These are phyloP conservation scores for Pythium sukuiense DNA, from an alignment of 352 stramenopile genomes.

Conservation along the genomic window DNA sequence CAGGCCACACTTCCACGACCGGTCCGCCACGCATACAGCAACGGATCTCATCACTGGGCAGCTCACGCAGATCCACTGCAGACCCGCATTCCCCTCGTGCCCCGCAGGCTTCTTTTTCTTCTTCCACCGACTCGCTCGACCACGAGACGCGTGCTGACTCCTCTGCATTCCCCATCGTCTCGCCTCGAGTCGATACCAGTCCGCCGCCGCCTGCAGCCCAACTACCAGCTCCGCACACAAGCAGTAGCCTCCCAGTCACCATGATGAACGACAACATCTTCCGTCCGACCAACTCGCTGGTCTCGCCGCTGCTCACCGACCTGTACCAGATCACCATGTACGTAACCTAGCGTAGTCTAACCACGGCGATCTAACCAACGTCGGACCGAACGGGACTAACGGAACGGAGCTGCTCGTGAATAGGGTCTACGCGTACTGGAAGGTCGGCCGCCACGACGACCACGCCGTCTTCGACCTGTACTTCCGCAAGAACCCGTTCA, in stretches of 20 bases:
- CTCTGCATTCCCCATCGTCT: slow-evolving; percentile 8
- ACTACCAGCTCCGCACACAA: not conserved
- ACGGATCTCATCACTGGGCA: slow-evolving; percentile 16
- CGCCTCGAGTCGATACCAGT: slow-evolving; percentile 10
- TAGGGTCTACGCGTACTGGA: slow-evolving; percentile 99
- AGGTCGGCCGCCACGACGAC: slow-evolving; percentile 93
- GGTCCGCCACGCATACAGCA: not conserved
- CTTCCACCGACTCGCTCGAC: slow-evolving; percentile 2
- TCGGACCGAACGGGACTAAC: slow-evolving; percentile 16
- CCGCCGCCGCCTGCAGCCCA: not conserved
- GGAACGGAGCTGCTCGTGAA: slow-evolving; percentile 35
- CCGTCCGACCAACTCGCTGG: slow-evolving; percentile 92
- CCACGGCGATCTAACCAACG: not conserved
- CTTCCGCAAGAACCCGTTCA: slow-evolving; percentile 99
- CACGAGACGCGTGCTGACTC: not conserved
- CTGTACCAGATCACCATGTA: slow-evolving; percentile 97
- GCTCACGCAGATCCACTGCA: not conserved
- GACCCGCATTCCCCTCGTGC: slow-evolving; percentile 13
- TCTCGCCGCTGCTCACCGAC: slow-evolving; percentile 96
- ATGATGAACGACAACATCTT: slow-evolving; percentile 50
- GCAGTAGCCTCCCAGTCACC: slow-evolving; percentile 1
- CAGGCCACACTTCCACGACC: not conserved
- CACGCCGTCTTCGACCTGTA: slow-evolving; percentile 96
- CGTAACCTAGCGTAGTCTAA: slow-evolving; percentile 18
- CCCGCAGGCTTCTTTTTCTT: slow-evolving; percentile 6